Evolutionary conservation across 331 rosid genomes (phyloP), one percentile per base, ranked within the genome.

Genomic region (Arachis monticola): DNA sequence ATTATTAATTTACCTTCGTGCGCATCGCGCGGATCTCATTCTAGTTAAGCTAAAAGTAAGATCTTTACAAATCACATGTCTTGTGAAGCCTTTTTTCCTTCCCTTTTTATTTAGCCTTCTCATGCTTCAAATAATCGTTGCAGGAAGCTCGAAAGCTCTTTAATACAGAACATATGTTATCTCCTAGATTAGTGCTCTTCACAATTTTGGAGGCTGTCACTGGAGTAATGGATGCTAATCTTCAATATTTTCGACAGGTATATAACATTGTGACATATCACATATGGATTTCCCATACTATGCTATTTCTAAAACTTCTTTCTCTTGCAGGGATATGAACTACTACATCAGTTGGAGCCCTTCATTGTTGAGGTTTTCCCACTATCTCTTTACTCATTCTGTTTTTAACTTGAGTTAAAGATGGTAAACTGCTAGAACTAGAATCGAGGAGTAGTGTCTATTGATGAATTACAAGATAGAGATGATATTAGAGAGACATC

Each of bases 171-270:
- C 60, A 75, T 57, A 53, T 63, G 57, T 60, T 32, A 71, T 64
- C 62, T 40, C 75, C 44, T 80, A 88, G 92, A 85, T 86, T 31
- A 78, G 87, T 66, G 89, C 85, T 75, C 92, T 90, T 44, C 86
- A 85, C 35, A 87, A 79, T 90, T 86, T 78, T 84, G 79, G 96
- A 88, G 81, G 85, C 96, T 62, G 88, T 90, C 69, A 83, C 91
- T 46, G 96, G 90, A 72, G 81, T 86, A 66, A 90, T 90, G 96
- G 93, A 90, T 68, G 89, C 96, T 66, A 90, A 90, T 81, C 96
- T 83, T 79, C 87, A 87, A 64, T 90, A 86, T 75, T 90, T 86
- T 78, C 86, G 85, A 76, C 96, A 90, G 93, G 96, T 88, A 60
- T 42, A 60, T 80, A 12, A 53, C 1, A 22, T 53, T n/a, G 59